Conservation (phyloP, 192 early-diverging fungal species). For the Chytriomyces confervae region DNA sequence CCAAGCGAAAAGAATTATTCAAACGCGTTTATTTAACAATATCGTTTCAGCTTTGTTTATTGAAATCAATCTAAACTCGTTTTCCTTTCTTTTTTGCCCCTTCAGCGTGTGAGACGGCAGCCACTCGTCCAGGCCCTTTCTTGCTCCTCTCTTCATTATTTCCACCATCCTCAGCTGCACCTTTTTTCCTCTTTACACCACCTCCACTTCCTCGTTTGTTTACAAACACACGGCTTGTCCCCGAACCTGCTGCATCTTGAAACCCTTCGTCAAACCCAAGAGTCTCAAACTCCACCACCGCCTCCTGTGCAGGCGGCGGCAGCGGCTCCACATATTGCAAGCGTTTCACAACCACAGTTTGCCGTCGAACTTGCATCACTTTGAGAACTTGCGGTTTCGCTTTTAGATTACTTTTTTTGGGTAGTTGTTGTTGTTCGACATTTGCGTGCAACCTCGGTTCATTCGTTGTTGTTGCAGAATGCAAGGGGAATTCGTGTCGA, state of each 20-base stretch:
- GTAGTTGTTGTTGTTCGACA: background rate
- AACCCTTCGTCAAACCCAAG: background rate
- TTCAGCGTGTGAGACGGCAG: no score
- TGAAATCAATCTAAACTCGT: no score
- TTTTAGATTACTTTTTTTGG: background rate
- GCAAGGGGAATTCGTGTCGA: background rate
- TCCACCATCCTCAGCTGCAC: background rate
- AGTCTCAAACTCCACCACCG: background rate
- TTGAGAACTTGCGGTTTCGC: background rate
- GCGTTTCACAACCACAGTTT: constrained; percentile 9
- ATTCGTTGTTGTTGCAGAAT: background rate
- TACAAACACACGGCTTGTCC: background rate
- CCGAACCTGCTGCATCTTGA: background rate
- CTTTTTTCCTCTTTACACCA: background rate
- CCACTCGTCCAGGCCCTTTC: background rate
- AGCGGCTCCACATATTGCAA: background rate
- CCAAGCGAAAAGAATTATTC: no score
- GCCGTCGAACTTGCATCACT: background rate
- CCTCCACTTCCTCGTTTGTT: background rate
- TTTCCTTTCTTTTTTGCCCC: no score
- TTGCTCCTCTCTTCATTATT: background rate
- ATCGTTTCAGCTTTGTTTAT: no score
- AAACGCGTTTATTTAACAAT: no score
- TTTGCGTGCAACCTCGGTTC: background rate
- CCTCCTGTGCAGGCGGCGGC: background rate